Evolutionary conservation across 768 basidiomycete genomes (phyloP).

Genomic region (Pleurotus pulmonarius): DNA sequence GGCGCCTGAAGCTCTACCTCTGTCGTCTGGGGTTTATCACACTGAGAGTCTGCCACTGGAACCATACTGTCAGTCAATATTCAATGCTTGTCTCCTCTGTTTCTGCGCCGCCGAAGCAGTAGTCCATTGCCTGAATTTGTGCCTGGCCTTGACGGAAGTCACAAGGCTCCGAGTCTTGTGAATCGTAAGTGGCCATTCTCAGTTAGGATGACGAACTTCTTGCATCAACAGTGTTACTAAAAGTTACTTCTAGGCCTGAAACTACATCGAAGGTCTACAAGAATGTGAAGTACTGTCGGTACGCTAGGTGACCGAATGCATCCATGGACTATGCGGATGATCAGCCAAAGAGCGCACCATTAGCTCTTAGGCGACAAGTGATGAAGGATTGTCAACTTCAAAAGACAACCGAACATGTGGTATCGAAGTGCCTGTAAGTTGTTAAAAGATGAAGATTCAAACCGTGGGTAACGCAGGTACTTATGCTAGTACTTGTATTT

Average conservation of each 20-base stretch:
- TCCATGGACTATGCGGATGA: slow-evolving; percentile 40
- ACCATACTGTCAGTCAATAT: too few relatives aligned
- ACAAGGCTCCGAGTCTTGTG: too few relatives aligned
- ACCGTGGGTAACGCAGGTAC: not conserved
- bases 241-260: too few relatives aligned
- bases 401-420: slow-evolving; percentile 53
- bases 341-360: slow-evolving; percentile 61
- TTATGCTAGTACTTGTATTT: slow-evolving; percentile 3
- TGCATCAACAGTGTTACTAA: not conserved
- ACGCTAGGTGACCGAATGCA: slow-evolving; percentile 64
- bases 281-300: slow-evolving; percentile 32
- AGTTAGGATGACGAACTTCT: too few relatives aligned
- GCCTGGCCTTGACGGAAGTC: too few relatives aligned
- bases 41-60: too few relatives aligned
- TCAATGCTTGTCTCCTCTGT: too few relatives aligned
- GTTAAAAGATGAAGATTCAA: slow-evolving; percentile 57
- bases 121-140: too few relatives aligned
- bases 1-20: too few relatives aligned
- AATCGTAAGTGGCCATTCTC: too few relatives aligned
- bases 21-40: too few relatives aligned
- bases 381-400: slow-evolving; percentile 44
- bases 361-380: slow-evolving; percentile 53
- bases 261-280: not conserved
- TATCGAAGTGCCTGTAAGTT: slow-evolving; percentile 48
- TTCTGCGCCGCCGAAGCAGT: too few relatives aligned